Percentiles rank a stretch among this genome's conserved stretches.
phyloP scores from a whole-genome alignment of 1,284 basidiomycete species.

The Termitomyces sp. region DNA sequence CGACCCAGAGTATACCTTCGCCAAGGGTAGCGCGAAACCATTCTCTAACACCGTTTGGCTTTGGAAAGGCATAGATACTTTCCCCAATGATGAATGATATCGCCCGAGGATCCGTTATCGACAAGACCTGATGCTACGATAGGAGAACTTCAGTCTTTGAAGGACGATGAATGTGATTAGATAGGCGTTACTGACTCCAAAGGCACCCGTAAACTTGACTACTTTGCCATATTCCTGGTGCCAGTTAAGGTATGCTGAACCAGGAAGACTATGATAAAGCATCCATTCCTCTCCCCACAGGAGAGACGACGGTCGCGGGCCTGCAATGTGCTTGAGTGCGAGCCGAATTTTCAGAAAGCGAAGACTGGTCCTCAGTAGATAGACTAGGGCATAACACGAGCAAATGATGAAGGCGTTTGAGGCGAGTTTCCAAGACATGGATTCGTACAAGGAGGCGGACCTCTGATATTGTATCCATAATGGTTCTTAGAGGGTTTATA shows the following conservation, averaged over 20 bases:
- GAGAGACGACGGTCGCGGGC: conserved; percentile 39
- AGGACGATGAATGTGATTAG: background rate
- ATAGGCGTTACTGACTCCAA: conserved; percentile 37
- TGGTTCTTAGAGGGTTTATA: conserved; percentile 10
- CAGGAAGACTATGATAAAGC: conserved; percentile 44
- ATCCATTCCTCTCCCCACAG: conserved; percentile 57
- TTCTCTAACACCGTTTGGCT: conserved; percentile 50
- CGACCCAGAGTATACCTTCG: conserved; percentile 58
- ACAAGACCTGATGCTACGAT: conserved; percentile 46
- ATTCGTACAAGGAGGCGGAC: conserved; percentile 2
- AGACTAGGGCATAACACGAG: conserved; percentile 24
- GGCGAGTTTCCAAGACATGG: conserved; percentile 13
- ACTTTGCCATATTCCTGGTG: conserved; percentile 46
- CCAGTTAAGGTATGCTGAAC: conserved; percentile 45
- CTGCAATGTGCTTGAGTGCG: conserved; percentile 39
- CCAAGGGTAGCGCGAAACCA: conserved; percentile 57
- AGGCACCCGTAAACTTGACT: conserved; percentile 48
- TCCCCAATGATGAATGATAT: conserved; percentile 48
- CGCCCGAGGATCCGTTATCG: conserved; percentile 48
- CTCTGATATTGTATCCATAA: background rate
- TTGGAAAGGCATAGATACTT: conserved; percentile 50
- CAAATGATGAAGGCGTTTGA: conserved; percentile 8
- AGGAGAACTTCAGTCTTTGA: background rate
- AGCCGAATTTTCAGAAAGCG: conserved; percentile 26
- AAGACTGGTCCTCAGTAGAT: conserved; percentile 24